Evolutionary conservation across 306 rosid species (phyloP).

Genomic region (Glycyrrhiza uralensis): DNA sequence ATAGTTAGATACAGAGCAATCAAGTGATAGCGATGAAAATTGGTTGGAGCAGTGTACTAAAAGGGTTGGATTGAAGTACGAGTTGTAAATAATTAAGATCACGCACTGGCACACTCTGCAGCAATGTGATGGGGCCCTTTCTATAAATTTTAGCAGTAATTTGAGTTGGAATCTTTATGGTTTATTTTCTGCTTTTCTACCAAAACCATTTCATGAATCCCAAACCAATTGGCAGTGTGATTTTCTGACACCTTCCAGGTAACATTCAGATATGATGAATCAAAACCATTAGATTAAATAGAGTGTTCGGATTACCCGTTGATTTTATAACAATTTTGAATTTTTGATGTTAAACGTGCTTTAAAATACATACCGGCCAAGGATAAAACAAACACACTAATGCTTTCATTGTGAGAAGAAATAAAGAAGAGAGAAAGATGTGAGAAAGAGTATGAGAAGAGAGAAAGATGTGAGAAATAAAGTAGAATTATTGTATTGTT

Average conservation of each 20-base stretch:
- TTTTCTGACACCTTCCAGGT: constrained; percentile 5
- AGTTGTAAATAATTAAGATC: constrained; percentile 23
- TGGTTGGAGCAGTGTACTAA: constrained; percentile 26
- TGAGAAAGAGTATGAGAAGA: no score
- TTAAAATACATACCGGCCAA: no score
- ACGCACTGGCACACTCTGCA: not conserved
- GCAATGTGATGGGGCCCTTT: constrained; percentile 20
- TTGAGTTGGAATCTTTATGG: constrained; percentile 29
- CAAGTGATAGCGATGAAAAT: constrained; percentile 13
- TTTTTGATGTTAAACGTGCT: no score
- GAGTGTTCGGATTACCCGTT: no score
- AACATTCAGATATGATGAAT: not conserved
- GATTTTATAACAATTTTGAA: no score
- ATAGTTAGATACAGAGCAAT: not conserved
- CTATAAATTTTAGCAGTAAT: not conserved
- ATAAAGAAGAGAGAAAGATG: no score
- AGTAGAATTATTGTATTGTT: no score
- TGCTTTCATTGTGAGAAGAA: no score
- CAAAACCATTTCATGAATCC: not conserved
- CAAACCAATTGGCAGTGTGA: constrained; percentile 8
- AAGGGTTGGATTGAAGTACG: not conserved
- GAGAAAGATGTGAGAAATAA: no score
- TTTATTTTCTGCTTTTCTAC: not conserved
- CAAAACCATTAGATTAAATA: not conserved
- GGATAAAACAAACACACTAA: no score